Evolutionary conservation across 2,329 filamentous ascomycete genomes (phyloP), one percentile per base, ranked within the genome.

Genomic region (Balansia obtecta): DNA sequence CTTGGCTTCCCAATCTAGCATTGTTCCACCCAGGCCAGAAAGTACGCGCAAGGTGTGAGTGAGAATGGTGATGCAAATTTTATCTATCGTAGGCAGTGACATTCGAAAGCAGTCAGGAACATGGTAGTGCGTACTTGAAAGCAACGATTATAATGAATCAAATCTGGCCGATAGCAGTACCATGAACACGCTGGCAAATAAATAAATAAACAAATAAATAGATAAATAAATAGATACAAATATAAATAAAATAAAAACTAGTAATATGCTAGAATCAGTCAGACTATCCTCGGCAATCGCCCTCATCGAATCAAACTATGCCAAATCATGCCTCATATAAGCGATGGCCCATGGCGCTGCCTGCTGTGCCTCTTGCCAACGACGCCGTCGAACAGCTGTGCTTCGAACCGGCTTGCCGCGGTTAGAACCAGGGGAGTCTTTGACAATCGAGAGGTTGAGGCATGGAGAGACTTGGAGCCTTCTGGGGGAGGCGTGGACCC

Each of bases 321-420:
- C 37, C 16, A 22, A 27, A 32, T 39, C 34, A 33, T n/a, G 37
- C 33, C 11, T 47, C 45, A 15, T 18, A 16, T 1, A 47, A 27
- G 34, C 45, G 45, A 20, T 39, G 30, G 33, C 45, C 11, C 37
- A 47, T 47, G 45, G 27, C 45, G n/a, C n/a, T 74, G 48, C 81
- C 81, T 46, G 74, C 79, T 6, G 80, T 76, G 54, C 81, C 81
- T n/a, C 68, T 75, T 81, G 32, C 82, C 72, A 33, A 85, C 70
- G 48, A 85, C 78, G 64, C 83, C 84, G 61, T 84, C 80, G 56
- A 47, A 40, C 30, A 30, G 2, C 37, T 39, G 33, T n/a, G 18
- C 4, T 20, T 34, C 20, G 15, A n/a, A n/a, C 13, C 3, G 16
- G 3, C n/a, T 30, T 13, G 8, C 45, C 34, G 18, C 34, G 45